Evolutionary conservation across 495 filamentous ascomycete genomes (phyloP).

Genomic region (Bathelium albidoporum): DNA sequence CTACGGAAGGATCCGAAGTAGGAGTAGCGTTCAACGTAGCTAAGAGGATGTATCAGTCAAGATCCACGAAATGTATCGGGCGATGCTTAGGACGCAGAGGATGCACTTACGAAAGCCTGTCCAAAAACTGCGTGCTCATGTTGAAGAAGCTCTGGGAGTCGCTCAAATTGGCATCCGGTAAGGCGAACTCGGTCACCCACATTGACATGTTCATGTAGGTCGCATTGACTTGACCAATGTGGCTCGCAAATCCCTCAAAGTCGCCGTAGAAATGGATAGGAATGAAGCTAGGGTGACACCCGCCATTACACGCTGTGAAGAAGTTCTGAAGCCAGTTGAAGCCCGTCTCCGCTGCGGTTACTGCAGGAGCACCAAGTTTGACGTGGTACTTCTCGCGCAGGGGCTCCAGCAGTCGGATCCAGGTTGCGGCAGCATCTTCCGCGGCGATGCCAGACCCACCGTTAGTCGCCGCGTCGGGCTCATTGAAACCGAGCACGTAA

Average conservation of each 20-base stretch:
- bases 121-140: constrained; percentile 50
- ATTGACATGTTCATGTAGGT: constrained; percentile 50
- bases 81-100: background rate
- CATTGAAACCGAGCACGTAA: constrained; percentile 63
- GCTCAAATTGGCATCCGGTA: constrained; percentile 35
- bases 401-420: constrained; percentile 58
- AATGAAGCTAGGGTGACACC: constrained; percentile 61
- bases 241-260: constrained; percentile 61
- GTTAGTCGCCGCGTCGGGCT: constrained; percentile 49
- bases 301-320: constrained; percentile 39
- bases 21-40: constrained; percentile 51
- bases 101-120: constrained; percentile 27
- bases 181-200: constrained; percentile 67
- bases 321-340: constrained; percentile 55
- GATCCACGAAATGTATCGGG: background rate
- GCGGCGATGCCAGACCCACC: constrained; percentile 54
- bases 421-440: constrained; percentile 48
- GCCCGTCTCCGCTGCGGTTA: constrained; percentile 36
- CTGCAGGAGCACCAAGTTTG: constrained; percentile 28
- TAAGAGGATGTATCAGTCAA: constrained; percentile 6
- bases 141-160: constrained; percentile 58
- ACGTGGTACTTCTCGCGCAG: constrained; percentile 36
- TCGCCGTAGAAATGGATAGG: constrained; percentile 69
- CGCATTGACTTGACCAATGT: constrained; percentile 51
- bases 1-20: constrained; percentile 66